Evolutionary conservation across 2,329 filamentous ascomycete species (phyloP).

Genomic region (Dothistroma septosporum): DNA sequence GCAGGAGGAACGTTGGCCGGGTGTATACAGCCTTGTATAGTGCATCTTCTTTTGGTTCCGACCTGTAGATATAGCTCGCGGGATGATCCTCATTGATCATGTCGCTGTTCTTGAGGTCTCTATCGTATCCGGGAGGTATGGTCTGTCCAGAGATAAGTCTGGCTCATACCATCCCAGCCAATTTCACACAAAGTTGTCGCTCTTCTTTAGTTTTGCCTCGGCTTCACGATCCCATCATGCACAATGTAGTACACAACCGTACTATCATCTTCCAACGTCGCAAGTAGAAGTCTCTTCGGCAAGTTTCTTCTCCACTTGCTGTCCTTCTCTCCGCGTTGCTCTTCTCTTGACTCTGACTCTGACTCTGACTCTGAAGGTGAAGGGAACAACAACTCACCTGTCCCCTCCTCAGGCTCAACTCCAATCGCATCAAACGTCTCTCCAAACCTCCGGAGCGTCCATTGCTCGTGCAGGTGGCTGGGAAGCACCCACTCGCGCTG

Average conservation of each 20-base stretch:
- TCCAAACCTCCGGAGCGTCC: slow-evolving; percentile 63
- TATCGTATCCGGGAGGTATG: neutral
- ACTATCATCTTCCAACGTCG: slow-evolving; percentile 72
- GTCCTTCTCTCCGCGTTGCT: slow-evolving; percentile 24
- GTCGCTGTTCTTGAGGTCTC: neutral
- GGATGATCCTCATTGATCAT: neutral
- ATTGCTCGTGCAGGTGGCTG: slow-evolving; percentile 67
- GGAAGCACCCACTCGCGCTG: slow-evolving; percentile 75
- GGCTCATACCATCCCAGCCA: neutral
- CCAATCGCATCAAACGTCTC: slow-evolving; percentile 61
- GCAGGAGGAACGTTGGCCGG: neutral
- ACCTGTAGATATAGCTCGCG: neutral
- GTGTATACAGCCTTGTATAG: neutral
- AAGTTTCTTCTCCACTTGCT: slow-evolving; percentile 39
- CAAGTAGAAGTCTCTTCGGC: slow-evolving; percentile 67
- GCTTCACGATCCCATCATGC: slow-evolving; percentile 83
- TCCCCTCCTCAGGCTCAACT: slow-evolving; percentile 39
- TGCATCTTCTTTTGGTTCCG: neutral
- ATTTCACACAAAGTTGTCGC: neutral
- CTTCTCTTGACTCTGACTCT: slow-evolving; percentile 22
- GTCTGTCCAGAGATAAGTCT: neutral
- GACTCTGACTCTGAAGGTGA: slow-evolving; percentile 1
- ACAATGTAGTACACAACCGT: slow-evolving; percentile 81
- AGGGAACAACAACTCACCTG: slow-evolving; percentile 20
- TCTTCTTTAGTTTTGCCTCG: slow-evolving; percentile 66